Evolutionary conservation across 495 filamentous ascomycete genomes (phyloP).

Genomic region (Aspergillus bertholletiae): DNA sequence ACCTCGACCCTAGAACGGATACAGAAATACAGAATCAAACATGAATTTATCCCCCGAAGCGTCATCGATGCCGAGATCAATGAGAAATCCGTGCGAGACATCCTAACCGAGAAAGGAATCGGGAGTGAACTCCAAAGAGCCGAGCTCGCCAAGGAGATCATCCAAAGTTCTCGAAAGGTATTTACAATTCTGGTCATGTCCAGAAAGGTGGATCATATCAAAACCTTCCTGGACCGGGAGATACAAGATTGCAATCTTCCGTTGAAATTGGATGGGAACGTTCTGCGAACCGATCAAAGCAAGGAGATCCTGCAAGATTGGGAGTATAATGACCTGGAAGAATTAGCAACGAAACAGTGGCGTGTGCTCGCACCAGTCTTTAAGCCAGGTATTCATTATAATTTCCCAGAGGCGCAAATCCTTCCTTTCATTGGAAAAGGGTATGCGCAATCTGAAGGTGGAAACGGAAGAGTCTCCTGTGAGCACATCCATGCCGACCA

Average conservation of each 20-base stretch:
- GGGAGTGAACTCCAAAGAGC: background rate
- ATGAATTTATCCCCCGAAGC: background rate
- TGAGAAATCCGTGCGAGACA: background rate
- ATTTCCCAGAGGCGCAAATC: background rate
- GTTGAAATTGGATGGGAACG: background rate
- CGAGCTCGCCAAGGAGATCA: background rate
- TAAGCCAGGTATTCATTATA: background rate
- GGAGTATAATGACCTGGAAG: background rate
- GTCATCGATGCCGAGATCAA: background rate
- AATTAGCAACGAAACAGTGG: conserved; percentile 3
- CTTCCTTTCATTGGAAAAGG: background rate
- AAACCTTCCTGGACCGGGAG: background rate
- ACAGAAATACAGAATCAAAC: too few species aligned
- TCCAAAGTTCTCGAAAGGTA: background rate
- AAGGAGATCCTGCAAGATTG: background rate
- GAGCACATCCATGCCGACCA: conserved; percentile 5
- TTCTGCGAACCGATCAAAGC: background rate
- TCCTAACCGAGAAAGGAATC: background rate
- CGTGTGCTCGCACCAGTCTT: conserved; percentile 4
- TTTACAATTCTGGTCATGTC: background rate
- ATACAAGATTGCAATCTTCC: conserved; percentile 1
- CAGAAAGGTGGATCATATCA: background rate
- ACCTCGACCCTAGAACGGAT: too few species aligned
- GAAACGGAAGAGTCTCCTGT: background rate
- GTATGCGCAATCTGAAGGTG: background rate